Conservation (phyloP, 208 protist genomes). For the Phytomonas sp. region DNA sequence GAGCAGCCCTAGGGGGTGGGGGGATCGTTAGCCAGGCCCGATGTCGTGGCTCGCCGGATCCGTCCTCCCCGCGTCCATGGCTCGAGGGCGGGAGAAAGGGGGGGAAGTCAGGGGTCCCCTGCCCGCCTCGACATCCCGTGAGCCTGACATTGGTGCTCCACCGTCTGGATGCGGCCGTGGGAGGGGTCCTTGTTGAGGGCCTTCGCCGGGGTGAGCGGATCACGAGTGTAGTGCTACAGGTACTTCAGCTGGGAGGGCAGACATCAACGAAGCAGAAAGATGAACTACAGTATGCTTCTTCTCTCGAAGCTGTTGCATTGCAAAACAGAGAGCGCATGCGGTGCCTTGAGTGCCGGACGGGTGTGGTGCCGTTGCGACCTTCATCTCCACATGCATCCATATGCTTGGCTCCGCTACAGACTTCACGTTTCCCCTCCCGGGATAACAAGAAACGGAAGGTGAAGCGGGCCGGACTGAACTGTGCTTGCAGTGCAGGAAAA, state of each 20-base stretch:
- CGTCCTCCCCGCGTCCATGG: not conserved
- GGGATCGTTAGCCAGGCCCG: too few relatives aligned
- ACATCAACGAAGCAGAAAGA: conserved; percentile 8
- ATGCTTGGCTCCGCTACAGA: not conserved
- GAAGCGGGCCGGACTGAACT: not conserved
- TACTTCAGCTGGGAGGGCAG: conserved; percentile 11
- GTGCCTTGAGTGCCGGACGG: not conserved
- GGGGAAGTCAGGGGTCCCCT: not conserved
- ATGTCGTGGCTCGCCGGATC: not conserved
- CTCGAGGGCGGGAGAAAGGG: not conserved
- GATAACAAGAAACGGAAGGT: not conserved
- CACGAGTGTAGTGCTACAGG: conserved; percentile 2
- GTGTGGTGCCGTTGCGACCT: not conserved
- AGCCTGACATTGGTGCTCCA: conserved; percentile 25
- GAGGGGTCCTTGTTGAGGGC: conserved; percentile 15
- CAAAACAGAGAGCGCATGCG: not conserved
- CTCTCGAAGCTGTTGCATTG: not conserved
- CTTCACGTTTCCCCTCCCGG: not conserved
- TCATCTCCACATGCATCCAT: not conserved
- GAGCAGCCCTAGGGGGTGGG: too few relatives aligned
- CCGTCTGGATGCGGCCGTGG: conserved; percentile 16
- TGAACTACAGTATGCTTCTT: not conserved
- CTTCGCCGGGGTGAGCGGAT: conserved; percentile 15
- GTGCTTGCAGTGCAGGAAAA: not conserved
- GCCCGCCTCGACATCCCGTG: not conserved